These are phyloP conservation scores for Ophiostoma sp. DNA, from an alignment of 2,329 filamentous ascomycete species.

Conservation along the genomic window DNA sequence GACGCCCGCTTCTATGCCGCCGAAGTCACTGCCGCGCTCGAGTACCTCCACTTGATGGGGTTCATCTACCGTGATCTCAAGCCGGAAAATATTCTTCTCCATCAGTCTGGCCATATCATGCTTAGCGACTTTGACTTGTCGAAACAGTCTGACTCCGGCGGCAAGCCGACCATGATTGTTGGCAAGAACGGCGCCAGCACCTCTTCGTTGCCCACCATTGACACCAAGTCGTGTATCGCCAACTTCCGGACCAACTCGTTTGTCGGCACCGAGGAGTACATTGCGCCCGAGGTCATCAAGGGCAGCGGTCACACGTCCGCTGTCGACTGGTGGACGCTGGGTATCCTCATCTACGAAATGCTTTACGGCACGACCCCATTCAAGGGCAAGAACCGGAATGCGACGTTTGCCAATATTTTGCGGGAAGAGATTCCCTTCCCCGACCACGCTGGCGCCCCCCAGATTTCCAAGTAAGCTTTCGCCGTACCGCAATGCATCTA, in stretches of 20 bases:
- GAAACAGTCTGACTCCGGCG: slow-evolving; percentile 93
- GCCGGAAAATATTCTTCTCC: slow-evolving; percentile 94
- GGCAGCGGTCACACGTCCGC: slow-evolving; percentile 97
- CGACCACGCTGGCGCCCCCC: slow-evolving; percentile 75
- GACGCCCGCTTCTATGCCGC: slow-evolving; percentile 96
- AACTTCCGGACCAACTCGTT: slow-evolving; percentile 99
- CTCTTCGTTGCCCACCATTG: slow-evolving; percentile 87
- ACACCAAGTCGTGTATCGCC: slow-evolving; percentile 96
- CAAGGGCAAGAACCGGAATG: slow-evolving; percentile 98
- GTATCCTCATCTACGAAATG: slow-evolving; percentile 98
- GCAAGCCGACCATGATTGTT: slow-evolving; percentile 96
- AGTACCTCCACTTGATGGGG: slow-evolving; percentile 97
- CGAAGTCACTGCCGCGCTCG: slow-evolving; percentile 91
- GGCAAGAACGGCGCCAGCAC: slow-evolving; percentile 82
- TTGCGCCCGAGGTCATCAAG: slow-evolving; percentile 97
- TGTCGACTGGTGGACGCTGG: slow-evolving; percentile 98
- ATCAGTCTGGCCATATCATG: slow-evolving; percentile 99
- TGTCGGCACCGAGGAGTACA: slow-evolving; percentile 97
- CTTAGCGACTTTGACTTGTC: slow-evolving; percentile 97
- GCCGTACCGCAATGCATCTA: not conserved
- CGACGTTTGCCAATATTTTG: slow-evolving; percentile 95
- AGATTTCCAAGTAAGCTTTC: slow-evolving; percentile 78
- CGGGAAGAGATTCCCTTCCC: slow-evolving; percentile 95
- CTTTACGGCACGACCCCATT: slow-evolving; percentile 96
- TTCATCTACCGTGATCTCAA: slow-evolving; percentile 99